These are phyloP conservation scores for Vitis rotundifolia DNA, from an alignment of 164 flowering plant species.

Conservation along the genomic window DNA sequence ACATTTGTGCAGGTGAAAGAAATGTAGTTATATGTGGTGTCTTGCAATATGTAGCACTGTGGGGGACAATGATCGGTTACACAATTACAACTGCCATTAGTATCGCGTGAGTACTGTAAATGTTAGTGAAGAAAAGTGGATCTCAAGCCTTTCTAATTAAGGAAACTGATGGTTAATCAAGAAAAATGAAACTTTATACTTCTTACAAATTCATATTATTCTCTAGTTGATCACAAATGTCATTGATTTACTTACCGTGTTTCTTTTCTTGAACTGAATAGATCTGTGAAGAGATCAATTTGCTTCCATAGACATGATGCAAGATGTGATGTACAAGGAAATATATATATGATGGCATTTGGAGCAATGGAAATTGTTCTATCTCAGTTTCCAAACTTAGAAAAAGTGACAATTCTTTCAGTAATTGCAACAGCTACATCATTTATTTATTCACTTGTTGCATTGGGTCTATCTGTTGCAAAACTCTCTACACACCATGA, in stretches of 20 bases:
- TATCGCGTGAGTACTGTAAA: constrained; percentile 27
- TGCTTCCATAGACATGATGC: constrained; percentile 32
- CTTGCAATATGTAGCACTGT: constrained; percentile 24
- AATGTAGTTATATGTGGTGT: constrained; percentile 22
- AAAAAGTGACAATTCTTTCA: constrained; percentile 38
- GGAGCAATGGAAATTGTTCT: constrained; percentile 36
- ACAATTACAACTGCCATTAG: constrained; percentile 34
- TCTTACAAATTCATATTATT: no score
- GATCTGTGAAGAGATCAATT: constrained; percentile 27
- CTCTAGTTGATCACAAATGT: no score
- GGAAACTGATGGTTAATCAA: no score
- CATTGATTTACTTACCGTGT: no score
- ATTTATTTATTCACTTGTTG: constrained; percentile 31
- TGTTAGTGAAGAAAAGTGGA: no score
- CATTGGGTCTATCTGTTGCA: constrained; percentile 20
- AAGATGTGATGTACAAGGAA: constrained; percentile 26
- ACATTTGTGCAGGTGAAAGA: constrained; percentile 18
- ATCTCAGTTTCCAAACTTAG: constrained; percentile 44
- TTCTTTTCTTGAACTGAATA: not conserved
- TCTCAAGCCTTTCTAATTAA: no score
- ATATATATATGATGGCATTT: constrained; percentile 24
- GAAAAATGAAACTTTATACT: no score
- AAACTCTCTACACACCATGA: constrained; percentile 22
- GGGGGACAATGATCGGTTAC: constrained; percentile 36
- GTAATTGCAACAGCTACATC: constrained; percentile 39